Evolutionary conservation across 208 protist species (phyloP), one percentile per base, ranked within the genome.

Genomic region (Balamuthia mandrillaris): DNA sequence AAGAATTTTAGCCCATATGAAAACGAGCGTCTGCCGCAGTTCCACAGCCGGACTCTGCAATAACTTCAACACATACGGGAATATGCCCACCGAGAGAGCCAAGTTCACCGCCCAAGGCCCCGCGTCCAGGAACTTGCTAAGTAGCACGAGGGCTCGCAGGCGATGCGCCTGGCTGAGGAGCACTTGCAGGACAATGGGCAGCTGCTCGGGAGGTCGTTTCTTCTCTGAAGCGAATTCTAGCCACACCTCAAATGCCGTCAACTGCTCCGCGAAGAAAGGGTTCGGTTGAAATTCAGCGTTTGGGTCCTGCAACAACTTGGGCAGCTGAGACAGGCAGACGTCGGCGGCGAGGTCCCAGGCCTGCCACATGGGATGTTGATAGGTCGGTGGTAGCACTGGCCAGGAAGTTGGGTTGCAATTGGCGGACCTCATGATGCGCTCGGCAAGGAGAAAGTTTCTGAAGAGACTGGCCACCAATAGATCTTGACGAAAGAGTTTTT

Each of bases 201-300:
- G 93, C 92, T 99, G 97, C 83, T 96, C 94, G 31, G 98, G 98
- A 49, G 96, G 91, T 39, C 91, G 87, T 70, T 94, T 89, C 27
- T 92, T 91, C 49, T 91, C 83, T 21, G 72, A 49, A 0, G 96
- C 98, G 39, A 96, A 96, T 72, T 98, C 92, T 27, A 99, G 92
- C 98, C 97, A 99, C 29, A 99, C 94, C 87, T 98, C 96, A 88
- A 99, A 99, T n/a, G 97, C 97, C 2, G 96, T 98, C 24, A 99
- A 92, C 89, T 99, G 98, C 47, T 99, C 96, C 18, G 91, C 88
- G 84, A 99, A 99, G 91, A 99, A 99, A 29, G 56, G 56, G 21
- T n/a, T 14, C 16, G 47, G 51, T 21, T 5, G 52, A 35, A 81
- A 85, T 33, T 86, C 84, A 1, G 85, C 52, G n/a, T 37, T 42